Base-by-base conservation (phyloP, 2,329 filamentous ascomycete species). In the Hymenoscyphus occultus region DNA sequence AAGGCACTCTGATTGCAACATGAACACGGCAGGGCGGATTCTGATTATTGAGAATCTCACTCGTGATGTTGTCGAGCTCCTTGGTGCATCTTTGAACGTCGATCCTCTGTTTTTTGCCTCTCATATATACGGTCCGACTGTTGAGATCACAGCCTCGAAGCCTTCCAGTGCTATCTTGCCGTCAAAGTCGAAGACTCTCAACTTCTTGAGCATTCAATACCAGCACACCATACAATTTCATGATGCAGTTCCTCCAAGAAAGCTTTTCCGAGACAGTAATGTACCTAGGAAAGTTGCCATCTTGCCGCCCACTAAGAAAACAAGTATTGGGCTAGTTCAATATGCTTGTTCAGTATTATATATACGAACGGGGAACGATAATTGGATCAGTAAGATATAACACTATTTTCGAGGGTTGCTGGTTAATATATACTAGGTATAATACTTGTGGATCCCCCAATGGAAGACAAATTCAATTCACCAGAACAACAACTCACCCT, bases 1-100 rank as follows among this genome's bases (percentile, higher is more conserved):
- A 9, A 35, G 22, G 12, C 19, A 19, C 4, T 16, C 31, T 5
- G 32, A 3, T 39, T 3, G 9, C 12, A 42, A 19, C 57, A 14
- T 5, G 12, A 22, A 12, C 39, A 57, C 31, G 10, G 16, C 56
- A 14, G 64, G 64, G 5, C 56, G 57, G 12, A 59, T 65, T 12
- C 19, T 65, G 1, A 59, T 67, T 42, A 56, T 67, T n/a, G 65
- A 64, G 22, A 56, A 67, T 39, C 39, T 67, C 22, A 62, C 39
- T 14, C 54, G 31, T 39, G 59, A 51, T 7, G 28, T 67, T 19
- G 64, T 67, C 22, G 65, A 67, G 35, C n/a, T 32, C 9, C 45
- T 67, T 6, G 62, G 65, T 1, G 28, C 59, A 5, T 39, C 28
- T 28, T 39, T 64, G 9, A 56, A 64, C 10, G 60, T 67, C 16